Evolutionary conservation across 2,329 filamentous ascomycete species (phyloP).

Genomic region (Trichoderma simmonsii): DNA sequence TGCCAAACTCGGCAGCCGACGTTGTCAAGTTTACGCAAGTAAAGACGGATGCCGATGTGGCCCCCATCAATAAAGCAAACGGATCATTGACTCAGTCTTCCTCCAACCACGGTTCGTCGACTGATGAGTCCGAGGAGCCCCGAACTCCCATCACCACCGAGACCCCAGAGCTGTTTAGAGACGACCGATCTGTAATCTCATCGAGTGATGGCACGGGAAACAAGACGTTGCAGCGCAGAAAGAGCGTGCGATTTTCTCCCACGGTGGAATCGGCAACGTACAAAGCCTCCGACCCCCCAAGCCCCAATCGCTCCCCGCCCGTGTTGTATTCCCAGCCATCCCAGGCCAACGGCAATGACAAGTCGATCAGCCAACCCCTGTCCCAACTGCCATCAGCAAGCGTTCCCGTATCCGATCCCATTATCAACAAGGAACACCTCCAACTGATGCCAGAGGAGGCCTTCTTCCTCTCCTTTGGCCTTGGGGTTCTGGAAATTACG

Average conservation of each 20-base stretch:
- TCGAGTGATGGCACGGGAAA: slow-evolving; percentile 25
- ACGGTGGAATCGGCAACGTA: slow-evolving; percentile 64
- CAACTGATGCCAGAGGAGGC: slow-evolving; percentile 88
- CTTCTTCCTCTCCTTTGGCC: slow-evolving; percentile 80
- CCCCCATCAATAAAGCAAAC: not conserved
- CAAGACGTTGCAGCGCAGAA: slow-evolving; percentile 43
- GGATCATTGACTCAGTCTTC: not conserved
- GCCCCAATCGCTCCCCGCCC: slow-evolving; percentile 35
- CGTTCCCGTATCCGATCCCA: slow-evolving; percentile 9
- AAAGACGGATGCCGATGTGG: not conserved
- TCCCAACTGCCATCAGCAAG: not conserved
- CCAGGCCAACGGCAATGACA: slow-evolving; percentile 22
- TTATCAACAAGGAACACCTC: slow-evolving; percentile 71
- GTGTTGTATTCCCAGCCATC: slow-evolving; percentile 24
- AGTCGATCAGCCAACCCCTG: slow-evolving; percentile 15
- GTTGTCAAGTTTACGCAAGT: not conserved
- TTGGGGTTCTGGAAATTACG: slow-evolving; percentile 68
- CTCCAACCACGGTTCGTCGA: not conserved
- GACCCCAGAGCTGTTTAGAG: slow-evolving; percentile 2
- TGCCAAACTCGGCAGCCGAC: slow-evolving; percentile 52
- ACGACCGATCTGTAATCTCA: slow-evolving; percentile 17
- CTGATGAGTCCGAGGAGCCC: slow-evolving; percentile 13
- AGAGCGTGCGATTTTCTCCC: slow-evolving; percentile 69
- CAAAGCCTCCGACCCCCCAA: slow-evolving; percentile 49
- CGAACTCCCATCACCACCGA: slow-evolving; percentile 17